phyloP scores from a whole-genome alignment of 495 filamentous ascomycete genomes.

The Diplogelasinospora grovesii region DNA sequence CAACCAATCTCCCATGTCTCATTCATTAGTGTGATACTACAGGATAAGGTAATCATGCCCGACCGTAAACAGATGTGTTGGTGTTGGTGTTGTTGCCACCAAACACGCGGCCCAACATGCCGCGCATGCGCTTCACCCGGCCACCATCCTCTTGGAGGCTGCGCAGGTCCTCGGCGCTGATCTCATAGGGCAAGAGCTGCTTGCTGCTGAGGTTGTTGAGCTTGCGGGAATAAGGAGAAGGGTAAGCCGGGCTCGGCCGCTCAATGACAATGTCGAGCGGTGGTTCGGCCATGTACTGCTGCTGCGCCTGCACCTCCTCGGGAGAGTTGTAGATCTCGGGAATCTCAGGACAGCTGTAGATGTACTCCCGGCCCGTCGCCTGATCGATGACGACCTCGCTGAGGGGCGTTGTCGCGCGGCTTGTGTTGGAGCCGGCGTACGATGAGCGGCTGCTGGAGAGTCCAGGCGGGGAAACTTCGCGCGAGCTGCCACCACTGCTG shows the following conservation, averaged over 20 bases:
- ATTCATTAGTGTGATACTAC: too few relatives aligned
- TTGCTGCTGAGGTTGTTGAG: conserved; percentile 10
- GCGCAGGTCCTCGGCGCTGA: conserved; percentile 35
- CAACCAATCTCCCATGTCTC: too few relatives aligned
- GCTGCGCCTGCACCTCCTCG: conserved; percentile 27
- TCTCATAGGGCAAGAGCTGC: conserved; percentile 41
- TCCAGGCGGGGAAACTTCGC: conserved; percentile 33
- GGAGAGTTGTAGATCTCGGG: too few relatives aligned
- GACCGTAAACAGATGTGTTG: too few relatives aligned
- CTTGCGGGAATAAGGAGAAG: conserved; percentile 12
- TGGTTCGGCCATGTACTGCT: too few relatives aligned
- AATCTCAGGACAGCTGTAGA: too few relatives aligned
- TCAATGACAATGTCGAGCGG: conserved; percentile 32
- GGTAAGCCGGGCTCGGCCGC: conserved; percentile 13
- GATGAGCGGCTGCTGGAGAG: conserved; percentile 37
- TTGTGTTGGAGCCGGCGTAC: conserved; percentile 33
- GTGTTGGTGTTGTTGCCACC: too few relatives aligned
- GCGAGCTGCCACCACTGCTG: conserved; percentile 24
- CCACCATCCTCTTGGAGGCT: conserved; percentile 31
- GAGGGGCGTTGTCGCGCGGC: conserved; percentile 39
- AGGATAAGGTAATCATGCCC: too few relatives aligned
- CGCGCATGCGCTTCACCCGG: conserved; percentile 32
- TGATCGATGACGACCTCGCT: conserved; percentile 24
- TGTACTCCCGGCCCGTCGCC: conserved; percentile 27
- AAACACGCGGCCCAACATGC: conserved; percentile 38